A percentile compares a stretch with the other conserved stretches of the same genome.
These are phyloP conservation scores for Talaromyces ruber DNA, from an alignment of 495 filamentous ascomycete species.

Conservation along the genomic window DNA sequence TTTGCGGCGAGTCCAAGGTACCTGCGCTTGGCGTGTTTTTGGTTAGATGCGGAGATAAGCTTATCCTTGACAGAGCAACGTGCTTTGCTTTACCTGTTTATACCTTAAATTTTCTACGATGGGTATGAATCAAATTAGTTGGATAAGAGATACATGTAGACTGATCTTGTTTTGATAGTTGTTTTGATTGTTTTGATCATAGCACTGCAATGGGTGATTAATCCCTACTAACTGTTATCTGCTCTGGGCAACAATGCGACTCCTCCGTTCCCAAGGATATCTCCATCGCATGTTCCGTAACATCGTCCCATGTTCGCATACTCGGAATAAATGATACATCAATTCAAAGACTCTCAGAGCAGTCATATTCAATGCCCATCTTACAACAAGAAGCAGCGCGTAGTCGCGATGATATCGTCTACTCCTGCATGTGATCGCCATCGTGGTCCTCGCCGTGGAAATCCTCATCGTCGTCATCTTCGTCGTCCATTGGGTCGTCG, in stretches of 20 bases:
- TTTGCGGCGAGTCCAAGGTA: background rate
- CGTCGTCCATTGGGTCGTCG: conserved; percentile 63
- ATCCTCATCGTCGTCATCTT: conserved; percentile 61
- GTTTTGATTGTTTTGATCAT: background rate
- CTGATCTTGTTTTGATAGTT: background rate
- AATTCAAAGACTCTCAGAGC: background rate
- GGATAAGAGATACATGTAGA: background rate
- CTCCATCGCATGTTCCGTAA: background rate
- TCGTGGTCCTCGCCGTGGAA: conserved; percentile 18
- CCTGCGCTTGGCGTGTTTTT: background rate
- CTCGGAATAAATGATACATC: background rate
- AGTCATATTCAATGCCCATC: background rate
- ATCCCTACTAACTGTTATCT: background rate
- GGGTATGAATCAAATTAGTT: background rate
- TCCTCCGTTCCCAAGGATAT: background rate
- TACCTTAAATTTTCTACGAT: background rate
- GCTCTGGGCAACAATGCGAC: background rate
- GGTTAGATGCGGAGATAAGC: background rate
- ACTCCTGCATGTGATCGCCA: conserved; percentile 38
- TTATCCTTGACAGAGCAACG: background rate
- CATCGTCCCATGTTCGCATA: background rate
- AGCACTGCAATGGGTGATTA: background rate
- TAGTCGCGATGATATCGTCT: conserved; percentile 7
- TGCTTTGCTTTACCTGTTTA: no score
- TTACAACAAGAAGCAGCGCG: background rate